phyloP scores from a whole-genome alignment of 768 basidiomycete genomes.

The Termitomyces sp. region DNA sequence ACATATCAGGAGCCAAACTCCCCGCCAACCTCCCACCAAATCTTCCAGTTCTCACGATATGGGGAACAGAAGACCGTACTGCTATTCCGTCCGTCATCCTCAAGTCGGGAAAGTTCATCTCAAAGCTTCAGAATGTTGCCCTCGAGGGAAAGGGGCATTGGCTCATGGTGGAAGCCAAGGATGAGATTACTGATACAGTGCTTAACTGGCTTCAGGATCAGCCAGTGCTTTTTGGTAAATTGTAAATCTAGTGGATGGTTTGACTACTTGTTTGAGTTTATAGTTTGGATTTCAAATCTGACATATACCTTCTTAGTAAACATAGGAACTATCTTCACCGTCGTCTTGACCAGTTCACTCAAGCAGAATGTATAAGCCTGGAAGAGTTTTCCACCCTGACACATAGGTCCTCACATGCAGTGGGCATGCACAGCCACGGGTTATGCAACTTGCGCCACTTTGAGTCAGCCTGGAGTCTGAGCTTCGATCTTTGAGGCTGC shows the following conservation, averaged over 20 bases:
- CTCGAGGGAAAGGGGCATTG: constrained; percentile 64
- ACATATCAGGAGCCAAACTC: constrained; percentile 36
- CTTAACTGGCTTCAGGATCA: constrained; percentile 39
- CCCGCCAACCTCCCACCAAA: constrained; percentile 38
- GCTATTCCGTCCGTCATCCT: constrained; percentile 37
- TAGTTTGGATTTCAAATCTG: not conserved
- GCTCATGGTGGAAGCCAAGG: constrained; percentile 61
- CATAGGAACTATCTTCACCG: too few relatives aligned
- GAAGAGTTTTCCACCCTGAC: too few relatives aligned
- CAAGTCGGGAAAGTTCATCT: constrained; percentile 47
- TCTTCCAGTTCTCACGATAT: constrained; percentile 59
- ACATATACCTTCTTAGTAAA: too few relatives aligned
- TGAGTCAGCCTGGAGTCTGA: too few relatives aligned
- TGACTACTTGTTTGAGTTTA: too few relatives aligned
- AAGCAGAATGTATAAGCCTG: too few relatives aligned
- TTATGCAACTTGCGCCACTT: too few relatives aligned
- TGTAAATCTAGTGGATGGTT: constrained; percentile 6
- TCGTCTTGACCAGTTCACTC: too few relatives aligned
- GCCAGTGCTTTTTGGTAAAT: constrained; percentile 11
- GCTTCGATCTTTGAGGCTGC: too few relatives aligned
- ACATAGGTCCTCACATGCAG: too few relatives aligned
- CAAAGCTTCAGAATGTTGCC: constrained; percentile 45
- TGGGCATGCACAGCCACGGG: too few relatives aligned
- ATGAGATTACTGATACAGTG: constrained; percentile 49
- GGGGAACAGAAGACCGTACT: constrained; percentile 54